phyloP scores from a whole-genome alignment of 768 basidiomycete genomes.

The Xanthoconium purpureum region DNA sequence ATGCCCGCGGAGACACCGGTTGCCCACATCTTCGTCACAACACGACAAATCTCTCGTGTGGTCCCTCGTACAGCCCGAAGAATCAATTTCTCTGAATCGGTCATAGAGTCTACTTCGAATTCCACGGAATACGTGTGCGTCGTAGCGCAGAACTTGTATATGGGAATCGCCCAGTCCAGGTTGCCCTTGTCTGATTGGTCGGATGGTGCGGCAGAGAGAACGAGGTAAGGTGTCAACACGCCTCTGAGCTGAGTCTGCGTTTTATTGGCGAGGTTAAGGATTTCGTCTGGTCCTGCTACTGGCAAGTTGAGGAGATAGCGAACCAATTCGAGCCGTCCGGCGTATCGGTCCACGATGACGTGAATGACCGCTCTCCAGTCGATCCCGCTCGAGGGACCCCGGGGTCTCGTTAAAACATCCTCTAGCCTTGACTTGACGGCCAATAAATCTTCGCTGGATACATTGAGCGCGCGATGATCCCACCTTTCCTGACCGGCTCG shows the following conservation, averaged over 20 bases:
- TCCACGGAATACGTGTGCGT: constrained; percentile 21
- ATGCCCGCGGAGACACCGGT: constrained; percentile 30
- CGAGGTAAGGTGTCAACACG: constrained; percentile 31
- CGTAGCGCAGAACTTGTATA: constrained; percentile 31
- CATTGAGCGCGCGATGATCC: constrained; percentile 31
- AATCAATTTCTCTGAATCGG: constrained; percentile 29
- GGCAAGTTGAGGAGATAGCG: constrained; percentile 20
- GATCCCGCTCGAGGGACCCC: constrained; percentile 23
- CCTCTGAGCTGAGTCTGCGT: constrained; percentile 24
- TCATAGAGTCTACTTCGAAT: constrained; percentile 12
- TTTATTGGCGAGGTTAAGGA: constrained; percentile 8
- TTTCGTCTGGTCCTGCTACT: neutral
- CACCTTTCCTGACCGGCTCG: constrained; percentile 27
- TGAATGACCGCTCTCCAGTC: constrained; percentile 35
- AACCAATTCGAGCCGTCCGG: constrained; percentile 29
- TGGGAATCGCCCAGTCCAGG: constrained; percentile 28
- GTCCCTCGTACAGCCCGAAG: constrained; percentile 32
- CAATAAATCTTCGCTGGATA: constrained; percentile 24
- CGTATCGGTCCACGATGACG: constrained; percentile 31
- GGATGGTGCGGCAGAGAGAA: constrained; percentile 9
- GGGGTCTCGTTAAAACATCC: constrained; percentile 7
- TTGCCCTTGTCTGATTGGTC: neutral
- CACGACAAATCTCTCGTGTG: constrained; percentile 44
- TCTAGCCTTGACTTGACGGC: constrained; percentile 7
- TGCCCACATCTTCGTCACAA: constrained; percentile 47